Conservation (phyloP, 78 protist species). For the Dictyostelium purpureum region DNA sequence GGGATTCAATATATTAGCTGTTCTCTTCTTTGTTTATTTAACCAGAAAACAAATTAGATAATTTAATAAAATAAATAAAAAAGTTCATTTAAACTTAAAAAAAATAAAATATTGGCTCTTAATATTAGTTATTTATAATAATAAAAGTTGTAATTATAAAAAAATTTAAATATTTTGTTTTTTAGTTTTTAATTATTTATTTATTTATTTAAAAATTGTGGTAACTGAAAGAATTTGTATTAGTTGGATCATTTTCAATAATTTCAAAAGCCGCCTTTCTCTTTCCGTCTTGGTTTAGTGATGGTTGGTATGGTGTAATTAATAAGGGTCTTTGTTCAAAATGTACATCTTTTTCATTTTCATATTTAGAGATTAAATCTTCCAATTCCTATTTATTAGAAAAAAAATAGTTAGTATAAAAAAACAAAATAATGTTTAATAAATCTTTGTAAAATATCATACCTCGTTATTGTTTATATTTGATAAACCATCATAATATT, state of each 20-base stretch:
- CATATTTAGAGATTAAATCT: background rate
- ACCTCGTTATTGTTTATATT: background rate
- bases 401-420: background rate
- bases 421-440: background rate
- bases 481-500: constrained; percentile 14
- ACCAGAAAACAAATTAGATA: constrained; percentile 58
- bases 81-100: too few relatives aligned
- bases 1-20: constrained; percentile 30
- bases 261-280: background rate
- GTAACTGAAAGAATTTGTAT: too few relatives aligned
- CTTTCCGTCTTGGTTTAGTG: background rate
- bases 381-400: constrained; percentile 8
- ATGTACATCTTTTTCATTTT: constrained; percentile 21
- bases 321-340: constrained; percentile 6
- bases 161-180: too few relatives aligned
- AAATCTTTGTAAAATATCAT: background rate
- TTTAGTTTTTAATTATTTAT: too few relatives aligned
- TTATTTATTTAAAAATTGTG: too few relatives aligned
- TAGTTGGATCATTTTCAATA: background rate
- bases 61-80: background rate
- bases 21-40: constrained; percentile 40
- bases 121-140: too few relatives aligned
- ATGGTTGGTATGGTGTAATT: background rate
- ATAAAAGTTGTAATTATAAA: too few relatives aligned
- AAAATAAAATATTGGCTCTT: too few relatives aligned